Evolutionary conservation across 129 eudicot genomes (phyloP).

Genomic region (Chrysanthemum lavandulifolium): DNA sequence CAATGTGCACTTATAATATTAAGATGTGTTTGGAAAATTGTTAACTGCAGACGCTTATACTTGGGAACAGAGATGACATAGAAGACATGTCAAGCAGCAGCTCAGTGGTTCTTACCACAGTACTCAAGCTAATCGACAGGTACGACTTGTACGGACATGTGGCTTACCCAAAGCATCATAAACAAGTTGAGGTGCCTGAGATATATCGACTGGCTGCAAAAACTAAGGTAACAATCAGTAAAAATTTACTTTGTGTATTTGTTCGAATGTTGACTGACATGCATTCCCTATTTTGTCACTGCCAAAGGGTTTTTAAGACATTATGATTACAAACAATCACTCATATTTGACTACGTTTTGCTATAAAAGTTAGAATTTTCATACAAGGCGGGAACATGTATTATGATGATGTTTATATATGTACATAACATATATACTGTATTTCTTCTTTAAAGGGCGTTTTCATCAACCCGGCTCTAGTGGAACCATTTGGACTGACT

Average conservation of each 20-base stretch:
- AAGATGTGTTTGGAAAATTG: slow-evolving; percentile 6
- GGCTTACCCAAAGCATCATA: slow-evolving; percentile 85
- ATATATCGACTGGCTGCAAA: slow-evolving; percentile 84
- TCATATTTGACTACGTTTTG: too few relatives aligned
- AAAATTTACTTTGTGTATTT: background rate
- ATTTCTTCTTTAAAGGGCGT: slow-evolving; percentile 64
- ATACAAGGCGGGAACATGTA: too few relatives aligned
- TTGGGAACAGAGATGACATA: slow-evolving; percentile 80
- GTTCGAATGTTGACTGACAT: background rate
- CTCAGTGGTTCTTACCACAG: slow-evolving; percentile 69
- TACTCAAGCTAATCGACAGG: slow-evolving; percentile 71
- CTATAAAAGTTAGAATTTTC: too few relatives aligned
- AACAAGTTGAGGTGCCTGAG: slow-evolving; percentile 79
- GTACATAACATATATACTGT: background rate
- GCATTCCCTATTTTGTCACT: slow-evolving; percentile 2
- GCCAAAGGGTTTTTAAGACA: background rate
- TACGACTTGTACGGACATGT: slow-evolving; percentile 84
- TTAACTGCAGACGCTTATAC: slow-evolving; percentile 65
- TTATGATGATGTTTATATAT: too few relatives aligned
- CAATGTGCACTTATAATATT: slow-evolving; percentile 6
- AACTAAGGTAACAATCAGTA: slow-evolving; percentile 54
- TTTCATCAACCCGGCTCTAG: slow-evolving; percentile 85
- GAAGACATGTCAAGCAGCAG: slow-evolving; percentile 79
- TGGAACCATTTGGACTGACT: slow-evolving; percentile 82
- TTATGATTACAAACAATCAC: too few relatives aligned